Percentiles rank a stretch among this genome's conserved stretches.
Evolutionary conservation across 2,329 filamentous ascomycete genomes (phyloP).

Genomic region (Botrytis hyacinthi): DNA sequence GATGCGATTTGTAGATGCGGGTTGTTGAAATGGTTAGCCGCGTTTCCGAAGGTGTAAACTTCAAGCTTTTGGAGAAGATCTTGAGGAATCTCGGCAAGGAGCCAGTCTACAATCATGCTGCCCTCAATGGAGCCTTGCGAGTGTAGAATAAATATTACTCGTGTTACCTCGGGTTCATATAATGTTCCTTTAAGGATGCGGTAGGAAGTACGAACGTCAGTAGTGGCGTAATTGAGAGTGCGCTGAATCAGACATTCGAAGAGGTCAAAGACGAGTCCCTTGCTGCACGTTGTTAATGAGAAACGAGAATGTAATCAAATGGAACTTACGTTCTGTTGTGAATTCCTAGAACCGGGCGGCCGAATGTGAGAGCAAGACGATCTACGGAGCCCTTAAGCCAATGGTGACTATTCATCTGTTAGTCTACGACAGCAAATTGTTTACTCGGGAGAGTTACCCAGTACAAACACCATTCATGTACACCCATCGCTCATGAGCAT

Average conservation of each 20-base stretch:
- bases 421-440: constrained; percentile 1
- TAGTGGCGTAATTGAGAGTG: constrained; percentile 69
- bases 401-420: constrained; percentile 46
- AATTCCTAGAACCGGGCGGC: constrained; percentile 67
- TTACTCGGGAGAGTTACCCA: constrained; percentile 46
- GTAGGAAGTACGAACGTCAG: constrained; percentile 63
- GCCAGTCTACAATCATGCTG: constrained; percentile 71
- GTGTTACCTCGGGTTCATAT: constrained; percentile 59
- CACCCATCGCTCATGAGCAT: constrained; percentile 70
- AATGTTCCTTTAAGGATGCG: constrained; percentile 61
- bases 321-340: constrained; percentile 64
- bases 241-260: constrained; percentile 76
- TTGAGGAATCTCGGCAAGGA: constrained; percentile 68
- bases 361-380: constrained; percentile 68
- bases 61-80: constrained; percentile 67
- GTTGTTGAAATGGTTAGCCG: constrained; percentile 80
- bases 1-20: constrained; percentile 55
- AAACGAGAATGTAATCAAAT: not conserved
- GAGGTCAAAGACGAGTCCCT: constrained; percentile 72
- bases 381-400: constrained; percentile 72
- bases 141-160: constrained; percentile 72
- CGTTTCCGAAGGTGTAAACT: constrained; percentile 75
- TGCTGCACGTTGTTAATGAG: constrained; percentile 31
- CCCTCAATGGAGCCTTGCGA: constrained; percentile 76
- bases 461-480: constrained; percentile 72